Evolutionary conservation across 177 flowering plant genomes (phyloP).

Genomic region (Vitis hybrid): DNA sequence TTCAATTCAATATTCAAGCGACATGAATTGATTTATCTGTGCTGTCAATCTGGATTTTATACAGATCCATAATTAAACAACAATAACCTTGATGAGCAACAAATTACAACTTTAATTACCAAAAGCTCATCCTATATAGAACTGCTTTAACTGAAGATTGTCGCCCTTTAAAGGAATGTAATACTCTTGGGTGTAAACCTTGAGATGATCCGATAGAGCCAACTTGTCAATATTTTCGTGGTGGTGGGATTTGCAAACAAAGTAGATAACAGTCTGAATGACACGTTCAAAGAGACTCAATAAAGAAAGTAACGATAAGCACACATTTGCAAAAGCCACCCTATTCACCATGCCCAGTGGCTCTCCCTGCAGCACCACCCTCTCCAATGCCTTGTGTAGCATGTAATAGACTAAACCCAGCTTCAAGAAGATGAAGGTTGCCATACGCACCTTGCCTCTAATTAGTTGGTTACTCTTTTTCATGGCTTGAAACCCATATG

Average conservation of each 20-base stretch:
- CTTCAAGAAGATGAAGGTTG: constrained; percentile 17
- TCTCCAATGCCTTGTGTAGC: constrained; percentile 16
- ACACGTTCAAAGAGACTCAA: constrained; percentile 37
- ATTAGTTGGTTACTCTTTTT: constrained; percentile 36
- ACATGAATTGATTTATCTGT: no score
- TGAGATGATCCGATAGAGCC: constrained; percentile 43
- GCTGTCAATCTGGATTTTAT: no score
- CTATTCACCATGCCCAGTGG: constrained; percentile 12
- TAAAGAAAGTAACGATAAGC: constrained; percentile 24
- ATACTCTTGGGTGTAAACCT: constrained; percentile 47
- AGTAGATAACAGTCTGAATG: constrained; percentile 46
- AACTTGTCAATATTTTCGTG: constrained; percentile 56
- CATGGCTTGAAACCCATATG: constrained; percentile 44
- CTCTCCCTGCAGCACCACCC: constrained; percentile 25
- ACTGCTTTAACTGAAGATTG: constrained; percentile 47
- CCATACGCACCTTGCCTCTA: constrained; percentile 37
- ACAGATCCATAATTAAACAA: no score
- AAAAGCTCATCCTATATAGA: no score
- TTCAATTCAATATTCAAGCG: no score
- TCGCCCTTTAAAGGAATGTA: constrained; percentile 37
- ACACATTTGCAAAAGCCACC: constrained; percentile 20
- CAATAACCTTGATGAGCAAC: no score
- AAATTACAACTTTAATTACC: no score
- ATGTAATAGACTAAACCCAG: not conserved
- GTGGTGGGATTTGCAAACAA: constrained; percentile 61